These are phyloP conservation scores for Nidula microcarpa DNA, from an alignment of 768 basidiomycete species.

Conservation along the genomic window DNA sequence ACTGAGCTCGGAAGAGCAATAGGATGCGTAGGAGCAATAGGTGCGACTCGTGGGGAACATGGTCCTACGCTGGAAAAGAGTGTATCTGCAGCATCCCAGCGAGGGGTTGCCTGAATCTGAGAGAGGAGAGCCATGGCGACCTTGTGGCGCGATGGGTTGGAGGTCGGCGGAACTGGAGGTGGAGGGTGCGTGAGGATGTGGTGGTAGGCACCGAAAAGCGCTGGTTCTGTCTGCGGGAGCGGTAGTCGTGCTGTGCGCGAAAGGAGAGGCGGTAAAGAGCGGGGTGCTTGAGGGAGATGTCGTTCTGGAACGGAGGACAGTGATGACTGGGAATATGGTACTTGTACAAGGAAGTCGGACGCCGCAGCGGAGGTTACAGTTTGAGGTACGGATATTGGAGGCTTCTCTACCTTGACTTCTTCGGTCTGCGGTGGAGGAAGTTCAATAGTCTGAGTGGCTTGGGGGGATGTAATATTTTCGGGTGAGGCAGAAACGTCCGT, in stretches of 20 bases:
- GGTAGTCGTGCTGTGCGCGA: slow-evolving; percentile 27
- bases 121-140: slow-evolving; percentile 70
- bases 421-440: slow-evolving; percentile 26
- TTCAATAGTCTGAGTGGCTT: slow-evolving; percentile 29
- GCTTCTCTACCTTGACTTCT: slow-evolving; percentile 29
- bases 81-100: slow-evolving; percentile 70
- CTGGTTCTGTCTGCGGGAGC: slow-evolving; percentile 57
- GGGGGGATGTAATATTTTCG: slow-evolving; percentile 23
- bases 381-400: slow-evolving; percentile 35
- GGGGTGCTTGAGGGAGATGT: slow-evolving; percentile 57
- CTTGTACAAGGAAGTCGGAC: slow-evolving; percentile 67
- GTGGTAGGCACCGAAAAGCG: slow-evolving; percentile 69
- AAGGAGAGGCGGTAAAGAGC: slow-evolving; percentile 10
- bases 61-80: slow-evolving; percentile 58
- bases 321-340: slow-evolving; percentile 73
- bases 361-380: slow-evolving; percentile 47
- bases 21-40: slow-evolving; percentile 67
- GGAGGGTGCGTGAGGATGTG: slow-evolving; percentile 75
- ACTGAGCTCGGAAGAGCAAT: slow-evolving; percentile 35
- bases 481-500: slow-evolving; percentile 22
- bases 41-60: slow-evolving; percentile 56
- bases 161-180: slow-evolving; percentile 37
- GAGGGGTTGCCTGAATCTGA: slow-evolving; percentile 50
- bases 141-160: slow-evolving; percentile 66
- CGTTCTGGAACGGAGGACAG: slow-evolving; percentile 63